Percentiles rank a stretch among this genome's conserved stretches.
phyloP scores from a whole-genome alignment of 306 rosid species.

The Potentilla sterilis region DNA sequence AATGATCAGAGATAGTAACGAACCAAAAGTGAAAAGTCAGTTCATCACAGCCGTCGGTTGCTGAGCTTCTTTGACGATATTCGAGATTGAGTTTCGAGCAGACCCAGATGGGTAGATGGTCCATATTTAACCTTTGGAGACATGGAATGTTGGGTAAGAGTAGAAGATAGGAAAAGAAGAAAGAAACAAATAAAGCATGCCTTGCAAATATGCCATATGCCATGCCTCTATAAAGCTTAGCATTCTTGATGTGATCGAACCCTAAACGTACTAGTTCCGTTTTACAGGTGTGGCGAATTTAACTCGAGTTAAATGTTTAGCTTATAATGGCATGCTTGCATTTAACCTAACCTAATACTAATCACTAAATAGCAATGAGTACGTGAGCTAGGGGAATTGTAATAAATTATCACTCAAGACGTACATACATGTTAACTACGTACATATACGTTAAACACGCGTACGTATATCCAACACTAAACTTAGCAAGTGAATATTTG shows the following conservation, averaged over 20 bases:
- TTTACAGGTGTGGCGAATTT: not conserved
- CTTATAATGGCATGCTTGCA: not conserved
- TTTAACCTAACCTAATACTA: not conserved
- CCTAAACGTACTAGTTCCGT: not conserved
- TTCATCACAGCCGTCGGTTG: conserved; percentile 23
- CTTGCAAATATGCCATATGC: not conserved
- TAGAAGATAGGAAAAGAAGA: not conserved
- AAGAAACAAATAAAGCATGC: not conserved
- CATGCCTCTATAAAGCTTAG: not conserved
- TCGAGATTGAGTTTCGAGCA: not conserved
- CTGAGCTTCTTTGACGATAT: not conserved
- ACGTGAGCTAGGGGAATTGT: not conserved
- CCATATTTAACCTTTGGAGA: conserved; percentile 25
- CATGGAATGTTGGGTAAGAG: conserved; percentile 29
- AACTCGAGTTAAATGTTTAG: not conserved
- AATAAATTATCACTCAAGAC: not conserved
- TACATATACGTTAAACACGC: no score
- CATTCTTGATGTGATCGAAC: conserved; percentile 5
- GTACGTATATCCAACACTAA: not conserved
- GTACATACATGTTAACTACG: no score
- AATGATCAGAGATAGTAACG: not conserved
- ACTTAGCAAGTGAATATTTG: not conserved
- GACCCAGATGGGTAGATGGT: conserved; percentile 22
- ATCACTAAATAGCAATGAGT: not conserved
- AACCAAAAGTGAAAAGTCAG: conserved; percentile 18